A percentile compares a stretch with the other conserved stretches of the same genome.
phyloP scores from a whole-genome alignment of 139 green algal genomes.

The Dunaliella sp. region DNA sequence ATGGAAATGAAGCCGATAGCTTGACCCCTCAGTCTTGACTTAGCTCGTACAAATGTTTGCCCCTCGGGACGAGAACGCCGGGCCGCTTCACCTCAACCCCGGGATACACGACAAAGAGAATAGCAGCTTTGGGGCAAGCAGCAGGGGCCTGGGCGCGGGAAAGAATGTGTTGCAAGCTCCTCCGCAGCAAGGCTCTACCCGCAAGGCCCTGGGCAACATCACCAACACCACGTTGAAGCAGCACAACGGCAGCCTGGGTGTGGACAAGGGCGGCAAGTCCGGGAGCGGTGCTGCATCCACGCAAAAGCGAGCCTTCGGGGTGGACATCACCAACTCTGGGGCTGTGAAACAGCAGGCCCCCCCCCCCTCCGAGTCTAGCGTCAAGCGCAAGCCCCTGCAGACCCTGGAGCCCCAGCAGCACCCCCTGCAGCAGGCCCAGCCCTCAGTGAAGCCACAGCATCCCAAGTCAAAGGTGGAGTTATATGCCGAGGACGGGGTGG shows the following conservation, averaged over 20 bases:
- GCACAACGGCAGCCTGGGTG: not conserved
- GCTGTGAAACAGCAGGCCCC: not conserved
- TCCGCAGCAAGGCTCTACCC: no score
- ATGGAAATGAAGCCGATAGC: no score
- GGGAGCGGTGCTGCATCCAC: not conserved
- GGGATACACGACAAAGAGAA: not conserved
- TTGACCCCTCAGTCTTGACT: no score
- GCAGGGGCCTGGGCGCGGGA: not conserved
- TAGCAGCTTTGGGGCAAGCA: not conserved
- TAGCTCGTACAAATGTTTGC: not conserved
- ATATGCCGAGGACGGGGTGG: conserved; percentile 6
- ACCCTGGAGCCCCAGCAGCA: not conserved
- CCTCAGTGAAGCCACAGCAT: not conserved
- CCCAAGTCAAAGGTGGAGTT: conserved; percentile 3
- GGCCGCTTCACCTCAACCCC: not conserved
- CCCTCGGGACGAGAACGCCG: not conserved
- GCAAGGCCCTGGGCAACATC: conserved; percentile 13
- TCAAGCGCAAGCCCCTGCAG: not conserved
- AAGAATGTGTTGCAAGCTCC: not conserved
- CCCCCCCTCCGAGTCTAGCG: not conserved
- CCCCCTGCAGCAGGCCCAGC: not conserved
- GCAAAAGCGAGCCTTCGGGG: not conserved
- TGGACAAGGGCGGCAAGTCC: not conserved
- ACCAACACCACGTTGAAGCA: not conserved
- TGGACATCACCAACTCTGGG: conserved; percentile 10